Evolutionary conservation across 257 asterid species (phyloP), one percentile per base, ranked within the genome.

Genomic region (Scutellaria baicalensis): DNA sequence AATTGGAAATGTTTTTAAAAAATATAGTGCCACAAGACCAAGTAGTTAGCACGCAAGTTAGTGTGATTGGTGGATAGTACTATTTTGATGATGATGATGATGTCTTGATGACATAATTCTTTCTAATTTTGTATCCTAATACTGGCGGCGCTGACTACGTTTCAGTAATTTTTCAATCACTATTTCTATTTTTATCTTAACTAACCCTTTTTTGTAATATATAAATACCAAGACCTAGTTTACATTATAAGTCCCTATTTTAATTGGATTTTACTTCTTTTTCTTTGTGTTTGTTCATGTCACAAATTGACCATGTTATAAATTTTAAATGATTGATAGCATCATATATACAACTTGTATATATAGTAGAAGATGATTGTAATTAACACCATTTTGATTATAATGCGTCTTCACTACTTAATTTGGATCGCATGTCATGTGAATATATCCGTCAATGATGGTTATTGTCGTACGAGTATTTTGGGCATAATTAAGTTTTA

Each of bases 91-190:
- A 59, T 3, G 43, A 59, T 3, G 8, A 8, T 59, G 33, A 48
- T 65, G 35, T 64, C 43, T 17, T 64, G 47, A 49, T 49, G 6
- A 16, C 51, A 17, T 18, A 27, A 6, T 57, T 57, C 61, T 51
- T 71, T 66, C 63, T 66, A 17, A 20, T 57, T 69, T 72, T 23
- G 81, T 69, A 16, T 11, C 54, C 65, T 44, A 59, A 7, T 42
- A 51, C 70, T 75, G 83, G 79, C 81, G 79, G 83, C 81, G 83
- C 81, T 33, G 31, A 35, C 56, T 17, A 43, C 44, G 36, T 47
- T 70, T 64, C 72, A 33, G 56, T 68, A 45, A 68, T 14, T 58
- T 59, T 63, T 14, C 18, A 5, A 45, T 44, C 27, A 48, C 57
- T 17, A 5, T 13, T 42, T 51, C 11, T 11, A 59, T 60, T 56